A percentile compares a stretch with the other conserved stretches of the same genome.
Conservation (phyloP, 2,329 filamentous ascomycete species). For the Cladosporium sp. region DNA sequence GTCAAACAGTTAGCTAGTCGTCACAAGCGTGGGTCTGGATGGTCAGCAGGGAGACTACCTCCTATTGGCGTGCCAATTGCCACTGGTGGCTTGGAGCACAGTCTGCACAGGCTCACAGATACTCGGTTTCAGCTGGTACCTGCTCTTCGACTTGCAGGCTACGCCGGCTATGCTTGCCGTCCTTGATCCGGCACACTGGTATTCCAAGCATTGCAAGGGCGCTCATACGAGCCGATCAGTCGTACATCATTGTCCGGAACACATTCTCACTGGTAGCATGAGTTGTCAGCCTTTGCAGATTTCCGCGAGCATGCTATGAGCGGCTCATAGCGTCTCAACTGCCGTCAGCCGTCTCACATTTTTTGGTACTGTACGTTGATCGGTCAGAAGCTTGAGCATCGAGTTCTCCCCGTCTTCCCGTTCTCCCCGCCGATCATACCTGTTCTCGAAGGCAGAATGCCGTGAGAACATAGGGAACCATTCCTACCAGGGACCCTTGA, state of each 20-base stretch:
- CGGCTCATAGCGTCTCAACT: not conserved
- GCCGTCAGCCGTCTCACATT: not conserved
- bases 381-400: not conserved
- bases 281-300: not conserved
- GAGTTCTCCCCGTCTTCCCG: not conserved
- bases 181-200: not conserved
- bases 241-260: not conserved
- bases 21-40: not conserved
- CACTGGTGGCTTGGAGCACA: not conserved
- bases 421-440: not conserved
- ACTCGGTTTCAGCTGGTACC: not conserved
- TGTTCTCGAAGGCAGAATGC: not conserved
- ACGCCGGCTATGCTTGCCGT: not conserved
- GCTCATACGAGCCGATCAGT: not conserved
- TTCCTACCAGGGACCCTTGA: not conserved
- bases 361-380: not conserved
- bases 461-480: not conserved
- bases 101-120: not conserved
- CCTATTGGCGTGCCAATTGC: not conserved
- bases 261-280: not conserved
- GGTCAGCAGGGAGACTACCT: not conserved
- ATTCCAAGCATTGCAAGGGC: not conserved
- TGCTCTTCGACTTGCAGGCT: not conserved
- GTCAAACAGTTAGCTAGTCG: conserved; percentile 1
- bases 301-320: not conserved